Evolutionary conservation across 2,329 filamentous ascomycete species (phyloP).

Genomic region (Colletotrichum eremochloae): DNA sequence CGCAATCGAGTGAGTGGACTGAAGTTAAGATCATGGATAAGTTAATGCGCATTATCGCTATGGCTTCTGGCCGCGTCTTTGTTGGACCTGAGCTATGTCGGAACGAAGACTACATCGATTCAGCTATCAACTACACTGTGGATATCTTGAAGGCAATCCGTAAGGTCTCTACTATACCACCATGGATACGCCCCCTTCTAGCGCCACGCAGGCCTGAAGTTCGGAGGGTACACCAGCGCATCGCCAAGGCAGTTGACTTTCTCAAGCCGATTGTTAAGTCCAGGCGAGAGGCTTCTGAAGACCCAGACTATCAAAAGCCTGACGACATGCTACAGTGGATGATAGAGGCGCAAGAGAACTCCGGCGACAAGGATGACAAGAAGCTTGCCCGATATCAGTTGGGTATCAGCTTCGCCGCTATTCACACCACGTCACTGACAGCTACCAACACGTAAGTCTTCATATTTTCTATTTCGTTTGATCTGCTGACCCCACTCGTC

Average conservation of each 20-base stretch:
- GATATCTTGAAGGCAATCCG: conserved; percentile 55
- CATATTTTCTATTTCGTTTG: accelerated
- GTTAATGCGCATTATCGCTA: conserved; percentile 61
- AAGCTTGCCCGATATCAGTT: conserved; percentile 59
- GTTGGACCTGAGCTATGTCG: conserved; percentile 62
- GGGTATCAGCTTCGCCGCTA: conserved; percentile 61
- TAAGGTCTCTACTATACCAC: conserved; percentile 44
- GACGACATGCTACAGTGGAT: conserved; percentile 65
- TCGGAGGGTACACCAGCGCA: conserved; percentile 49
- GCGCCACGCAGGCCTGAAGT: conserved; percentile 52
- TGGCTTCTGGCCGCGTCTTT: conserved; percentile 61
- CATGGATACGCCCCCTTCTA: conserved; percentile 52
- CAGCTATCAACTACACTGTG: conserved; percentile 62
- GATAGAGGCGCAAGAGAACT: conserved; percentile 54
- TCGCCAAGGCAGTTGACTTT: conserved; percentile 51
- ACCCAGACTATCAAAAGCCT: conserved; percentile 48
- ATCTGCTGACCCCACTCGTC: neutral
- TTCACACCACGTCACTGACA: conserved; percentile 64
- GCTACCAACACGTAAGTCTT: conserved; percentile 57
- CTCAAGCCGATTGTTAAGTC: conserved; percentile 53
- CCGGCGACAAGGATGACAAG: conserved; percentile 49
- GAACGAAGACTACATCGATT: conserved; percentile 59
- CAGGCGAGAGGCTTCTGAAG: conserved; percentile 44
- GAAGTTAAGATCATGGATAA: conserved; percentile 55
- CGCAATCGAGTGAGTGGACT: conserved; percentile 56